These are phyloP conservation scores for Jacaranda mimosifolia DNA, from an alignment of 257 asterid species.

Conservation along the genomic window DNA sequence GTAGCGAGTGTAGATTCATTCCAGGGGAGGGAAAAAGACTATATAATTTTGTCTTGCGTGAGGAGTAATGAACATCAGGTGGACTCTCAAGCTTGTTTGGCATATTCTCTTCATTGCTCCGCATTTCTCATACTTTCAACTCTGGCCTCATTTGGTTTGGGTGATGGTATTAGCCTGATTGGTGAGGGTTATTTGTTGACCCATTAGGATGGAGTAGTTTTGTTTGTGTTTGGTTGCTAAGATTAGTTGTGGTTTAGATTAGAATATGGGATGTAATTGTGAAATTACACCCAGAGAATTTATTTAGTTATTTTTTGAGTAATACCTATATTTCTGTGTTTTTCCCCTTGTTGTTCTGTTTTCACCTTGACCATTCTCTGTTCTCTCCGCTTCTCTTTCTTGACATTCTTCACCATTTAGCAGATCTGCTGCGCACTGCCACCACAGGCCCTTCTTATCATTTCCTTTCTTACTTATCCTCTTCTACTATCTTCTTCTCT, in stretches of 20 bases:
- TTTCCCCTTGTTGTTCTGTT: not conserved
- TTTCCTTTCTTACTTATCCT: not conserved
- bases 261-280: not conserved
- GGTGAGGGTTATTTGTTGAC: not conserved
- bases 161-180: slow-evolving; percentile 5
- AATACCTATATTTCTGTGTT: not conserved
- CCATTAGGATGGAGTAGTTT: not conserved
- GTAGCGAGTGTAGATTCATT: slow-evolving; percentile 99
- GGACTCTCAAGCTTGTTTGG: slow-evolving; percentile 32
- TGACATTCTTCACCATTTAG: not conserved
- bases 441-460: not conserved
- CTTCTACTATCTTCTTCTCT: not conserved
- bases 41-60: slow-evolving; percentile 92
- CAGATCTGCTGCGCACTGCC: not conserved
- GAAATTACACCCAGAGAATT: not conserved
- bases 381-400: not conserved
- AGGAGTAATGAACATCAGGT: slow-evolving; percentile 99
- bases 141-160: slow-evolving; percentile 4
- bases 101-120: not conserved
- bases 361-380: not conserved
- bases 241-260: not conserved
- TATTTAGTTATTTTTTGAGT: not conserved
- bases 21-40: slow-evolving; percentile 98
- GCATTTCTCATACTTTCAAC: slow-evolving; percentile 16
- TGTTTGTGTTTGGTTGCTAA: not conserved